These are phyloP conservation scores for Lichtheimia corymbifera DNA, from an alignment of 371 early-diverging fungal genomes.

Conservation along the genomic window DNA sequence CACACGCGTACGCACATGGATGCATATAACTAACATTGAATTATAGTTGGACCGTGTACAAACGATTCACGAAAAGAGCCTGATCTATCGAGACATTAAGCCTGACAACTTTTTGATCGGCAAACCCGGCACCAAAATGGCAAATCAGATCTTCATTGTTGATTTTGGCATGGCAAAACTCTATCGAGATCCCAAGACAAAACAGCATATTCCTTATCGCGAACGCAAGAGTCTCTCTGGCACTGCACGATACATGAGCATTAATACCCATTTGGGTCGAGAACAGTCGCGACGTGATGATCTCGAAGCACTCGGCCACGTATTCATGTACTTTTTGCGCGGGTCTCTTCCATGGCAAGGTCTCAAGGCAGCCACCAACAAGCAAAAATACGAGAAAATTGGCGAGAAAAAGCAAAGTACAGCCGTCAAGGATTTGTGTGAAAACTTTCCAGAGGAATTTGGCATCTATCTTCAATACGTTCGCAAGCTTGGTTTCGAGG, in stretches of 20 bases:
- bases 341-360: slow-evolving; percentile 93
- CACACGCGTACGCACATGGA: no score
- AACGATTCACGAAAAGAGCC: slow-evolving; percentile 88
- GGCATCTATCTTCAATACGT: slow-evolving; percentile 86
- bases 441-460: slow-evolving; percentile 83
- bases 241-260: slow-evolving; percentile 90
- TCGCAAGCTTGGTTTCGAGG: slow-evolving; percentile 87
- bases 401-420: slow-evolving; percentile 86
- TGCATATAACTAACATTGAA: background rate
- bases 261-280: slow-evolving; percentile 86
- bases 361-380: slow-evolving; percentile 85
- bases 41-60: slow-evolving; percentile 81
- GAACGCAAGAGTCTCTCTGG: slow-evolving; percentile 84
- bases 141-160: slow-evolving; percentile 64
- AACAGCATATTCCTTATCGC: slow-evolving; percentile 80
- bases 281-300: slow-evolving; percentile 94
- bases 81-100: slow-evolving; percentile 98
- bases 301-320: slow-evolving; percentile 91
- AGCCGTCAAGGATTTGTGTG: slow-evolving; percentile 72
- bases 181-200: slow-evolving; percentile 79
- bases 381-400: slow-evolving; percentile 91
- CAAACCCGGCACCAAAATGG: slow-evolving; percentile 52
- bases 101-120: slow-evolving; percentile 97
- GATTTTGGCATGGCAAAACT: slow-evolving; percentile 94
- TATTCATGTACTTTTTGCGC: slow-evolving; percentile 89